A percentile compares a stretch with the other conserved stretches of the same genome.
Conservation (phyloP, 176 grass and related monocot genomes). For the Paspalum vaginatum region DNA sequence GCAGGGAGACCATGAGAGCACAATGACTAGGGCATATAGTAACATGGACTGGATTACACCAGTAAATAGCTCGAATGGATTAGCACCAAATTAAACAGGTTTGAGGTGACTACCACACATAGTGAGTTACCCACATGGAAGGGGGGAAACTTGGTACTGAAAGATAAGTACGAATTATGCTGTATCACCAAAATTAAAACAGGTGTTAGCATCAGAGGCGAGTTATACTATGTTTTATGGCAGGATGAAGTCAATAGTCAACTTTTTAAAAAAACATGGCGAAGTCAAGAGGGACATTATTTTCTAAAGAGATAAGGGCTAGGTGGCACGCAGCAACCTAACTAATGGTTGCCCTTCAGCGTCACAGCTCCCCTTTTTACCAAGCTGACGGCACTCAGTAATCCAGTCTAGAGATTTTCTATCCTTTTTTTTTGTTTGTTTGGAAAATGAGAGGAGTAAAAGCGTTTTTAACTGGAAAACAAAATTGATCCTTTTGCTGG, state of each 20-base stretch:
- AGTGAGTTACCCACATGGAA: neutral
- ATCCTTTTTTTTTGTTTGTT: slow-evolving; percentile 20
- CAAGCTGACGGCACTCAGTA: neutral
- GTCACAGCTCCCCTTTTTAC: slow-evolving; percentile 35
- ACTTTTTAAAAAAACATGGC: slow-evolving; percentile 33
- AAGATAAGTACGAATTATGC: neutral
- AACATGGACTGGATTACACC: slow-evolving; percentile 14
- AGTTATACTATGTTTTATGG: slow-evolving; percentile 14
- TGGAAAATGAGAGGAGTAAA: slow-evolving; percentile 52
- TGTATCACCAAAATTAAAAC: neutral
- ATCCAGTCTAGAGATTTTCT: slow-evolving; percentile 39
- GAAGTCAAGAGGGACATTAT: slow-evolving; percentile 14
- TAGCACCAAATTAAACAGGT: slow-evolving; percentile 32
- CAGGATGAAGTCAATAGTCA: slow-evolving; percentile 41
- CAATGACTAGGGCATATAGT: neutral
- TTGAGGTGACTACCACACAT: neutral
- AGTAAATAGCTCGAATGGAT: slow-evolving; percentile 26
- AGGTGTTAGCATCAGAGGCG: slow-evolving; percentile 19
- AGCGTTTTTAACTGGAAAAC: slow-evolving; percentile 11
- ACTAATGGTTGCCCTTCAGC: slow-evolving; percentile 31
- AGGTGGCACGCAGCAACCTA: slow-evolving; percentile 2
- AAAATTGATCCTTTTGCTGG: slow-evolving; percentile 26
- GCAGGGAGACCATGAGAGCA: neutral
- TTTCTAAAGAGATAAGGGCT: slow-evolving; percentile 20
- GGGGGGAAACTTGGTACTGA: neutral